A percentile compares a stretch with the other conserved stretches of the same genome.
These are phyloP conservation scores for Cryptococcus amylolentus DNA, from an alignment of 1,284 basidiomycete genomes.

Conservation along the genomic window DNA sequence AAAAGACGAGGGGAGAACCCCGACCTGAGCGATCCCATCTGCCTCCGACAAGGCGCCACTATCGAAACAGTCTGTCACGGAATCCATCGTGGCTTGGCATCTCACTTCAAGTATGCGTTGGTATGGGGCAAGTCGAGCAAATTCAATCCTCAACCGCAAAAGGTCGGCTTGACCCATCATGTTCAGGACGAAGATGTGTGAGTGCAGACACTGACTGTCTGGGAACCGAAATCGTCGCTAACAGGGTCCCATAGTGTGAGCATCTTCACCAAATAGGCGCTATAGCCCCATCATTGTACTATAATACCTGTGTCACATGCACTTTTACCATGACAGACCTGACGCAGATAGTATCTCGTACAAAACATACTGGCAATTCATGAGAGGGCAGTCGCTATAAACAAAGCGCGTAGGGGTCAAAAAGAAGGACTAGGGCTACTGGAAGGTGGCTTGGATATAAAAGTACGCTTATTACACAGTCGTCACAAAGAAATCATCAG, in stretches of 20 bases:
- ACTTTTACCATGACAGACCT: not conserved
- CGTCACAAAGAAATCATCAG: slow-evolving; percentile 1
- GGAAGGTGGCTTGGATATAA: not conserved
- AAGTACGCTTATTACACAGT: slow-evolving; percentile 1
- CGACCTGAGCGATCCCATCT: slow-evolving; percentile 88
- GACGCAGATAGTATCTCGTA: too few species aligned
- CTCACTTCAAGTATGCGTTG: slow-evolving; percentile 86
- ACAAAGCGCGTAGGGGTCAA: too few species aligned
- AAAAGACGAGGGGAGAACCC: slow-evolving; percentile 94
- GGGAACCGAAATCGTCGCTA: not conserved
- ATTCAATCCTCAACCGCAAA: slow-evolving; percentile 88
- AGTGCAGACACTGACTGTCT: slow-evolving; percentile 43
- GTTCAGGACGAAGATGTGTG: slow-evolving; percentile 95
- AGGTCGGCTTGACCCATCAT: slow-evolving; percentile 78
- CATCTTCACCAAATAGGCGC: slow-evolving; percentile 49
- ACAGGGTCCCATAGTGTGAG: slow-evolving; percentile 34
- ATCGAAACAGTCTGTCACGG: slow-evolving; percentile 92
- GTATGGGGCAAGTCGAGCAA: slow-evolving; percentile 91
- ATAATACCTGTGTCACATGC: not conserved
- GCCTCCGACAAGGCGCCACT: slow-evolving; percentile 83
- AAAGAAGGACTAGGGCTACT: not conserved
- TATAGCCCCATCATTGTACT: not conserved
- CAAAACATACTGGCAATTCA: too few species aligned
- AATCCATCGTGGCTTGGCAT: slow-evolving; percentile 81
- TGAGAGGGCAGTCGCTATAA: too few species aligned